phyloP scores from a whole-genome alignment of 2,329 filamentous ascomycete genomes.

The Emericellopsis cladophorae region DNA sequence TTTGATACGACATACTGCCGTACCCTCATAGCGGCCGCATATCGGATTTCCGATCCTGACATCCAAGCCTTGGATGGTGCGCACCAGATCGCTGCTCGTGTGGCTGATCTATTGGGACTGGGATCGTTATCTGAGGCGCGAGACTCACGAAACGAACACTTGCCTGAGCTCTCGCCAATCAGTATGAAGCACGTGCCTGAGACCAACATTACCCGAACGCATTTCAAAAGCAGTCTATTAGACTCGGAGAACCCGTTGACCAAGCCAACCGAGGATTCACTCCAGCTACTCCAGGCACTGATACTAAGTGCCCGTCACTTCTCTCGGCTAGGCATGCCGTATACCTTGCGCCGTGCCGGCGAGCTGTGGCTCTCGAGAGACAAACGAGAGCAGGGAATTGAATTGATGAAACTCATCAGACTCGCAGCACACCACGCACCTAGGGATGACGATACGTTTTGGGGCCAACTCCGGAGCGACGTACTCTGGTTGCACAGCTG shows the following conservation, averaged over 20 bases:
- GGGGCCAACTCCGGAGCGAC: slow-evolving; percentile 48
- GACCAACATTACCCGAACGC: slow-evolving; percentile 12
- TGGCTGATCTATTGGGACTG: slow-evolving; percentile 42
- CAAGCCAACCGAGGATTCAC: slow-evolving; percentile 39
- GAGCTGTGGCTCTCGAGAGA: slow-evolving; percentile 54
- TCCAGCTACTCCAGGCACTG: slow-evolving; percentile 48
- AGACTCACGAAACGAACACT: slow-evolving; percentile 25
- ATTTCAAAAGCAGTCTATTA: slow-evolving; percentile 34
- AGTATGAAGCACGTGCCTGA: slow-evolving; percentile 9
- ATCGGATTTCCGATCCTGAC: slow-evolving; percentile 49
- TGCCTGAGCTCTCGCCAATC: slow-evolving; percentile 24
- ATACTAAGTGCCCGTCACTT: slow-evolving; percentile 47
- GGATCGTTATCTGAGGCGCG: slow-evolving; percentile 41
- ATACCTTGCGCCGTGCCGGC: slow-evolving; percentile 38
- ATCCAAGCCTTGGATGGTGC: slow-evolving; percentile 45
- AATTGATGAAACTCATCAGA: slow-evolving; percentile 47
- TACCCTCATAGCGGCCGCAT: slow-evolving; percentile 54
- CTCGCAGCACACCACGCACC: slow-evolving; percentile 32
- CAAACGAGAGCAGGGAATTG: slow-evolving; percentile 48
- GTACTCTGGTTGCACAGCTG: slow-evolving; percentile 64
- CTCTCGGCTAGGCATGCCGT: slow-evolving; percentile 34
- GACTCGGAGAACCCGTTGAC: slow-evolving; percentile 52
- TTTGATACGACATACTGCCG: slow-evolving; percentile 55
- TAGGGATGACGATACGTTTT: slow-evolving; percentile 50
- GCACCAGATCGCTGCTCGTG: slow-evolving; percentile 45